Base-by-base conservation (phyloP, 2,329 filamentous ascomycete genomes). In the Aureobasidium uvarum region DNA sequence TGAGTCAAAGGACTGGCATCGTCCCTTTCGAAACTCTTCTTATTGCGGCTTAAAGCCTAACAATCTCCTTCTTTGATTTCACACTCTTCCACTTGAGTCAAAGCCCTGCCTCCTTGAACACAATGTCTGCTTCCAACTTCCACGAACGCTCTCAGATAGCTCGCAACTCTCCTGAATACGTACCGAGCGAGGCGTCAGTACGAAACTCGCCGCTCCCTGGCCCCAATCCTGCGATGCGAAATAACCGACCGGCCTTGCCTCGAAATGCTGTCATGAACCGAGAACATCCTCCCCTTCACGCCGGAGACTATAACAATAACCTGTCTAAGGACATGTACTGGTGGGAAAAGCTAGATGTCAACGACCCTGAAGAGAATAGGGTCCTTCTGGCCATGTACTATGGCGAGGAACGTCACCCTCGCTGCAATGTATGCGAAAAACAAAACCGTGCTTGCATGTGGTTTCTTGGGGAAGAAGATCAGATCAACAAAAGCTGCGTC, bases 381-480 rank as follows among this genome's bases (percentile, higher is more conserved):
- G 14, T 58, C 7, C 39, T 58, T 14, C 38, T 45, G 0, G 55
- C 55, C 23, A 58, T 58, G 55, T 58, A 58, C 11, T 45, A 58
- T n/a, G 55, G 55, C 11, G 38, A 58, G 18, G 55, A 58, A 45
- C 55, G 55, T 14, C 25, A 33, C n/a, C 55, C 55, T 16, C 55
- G 41, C 8, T 58, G 55, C 10, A 45, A 20, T 16, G 55, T 58
- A 18, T 58, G 55, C 39, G 41, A 58, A 33, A 45, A 20, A 23
- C 38, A 31, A 20, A 58, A 58, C 20, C 55, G 55, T 8, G 55
- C 55, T 25, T 58, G 55, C 28, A 58, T 58, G 55, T 58, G 55
- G 55, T 45, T 58, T 16, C 55, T 58, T 16, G 55, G 55, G 43
- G 55, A 58, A 39, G 55, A 58, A 45, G 39, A 36, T 6, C 55